Base-by-base conservation (phyloP, 73 alveolate genomes). In the Paramecium tetraurelia region DNA sequence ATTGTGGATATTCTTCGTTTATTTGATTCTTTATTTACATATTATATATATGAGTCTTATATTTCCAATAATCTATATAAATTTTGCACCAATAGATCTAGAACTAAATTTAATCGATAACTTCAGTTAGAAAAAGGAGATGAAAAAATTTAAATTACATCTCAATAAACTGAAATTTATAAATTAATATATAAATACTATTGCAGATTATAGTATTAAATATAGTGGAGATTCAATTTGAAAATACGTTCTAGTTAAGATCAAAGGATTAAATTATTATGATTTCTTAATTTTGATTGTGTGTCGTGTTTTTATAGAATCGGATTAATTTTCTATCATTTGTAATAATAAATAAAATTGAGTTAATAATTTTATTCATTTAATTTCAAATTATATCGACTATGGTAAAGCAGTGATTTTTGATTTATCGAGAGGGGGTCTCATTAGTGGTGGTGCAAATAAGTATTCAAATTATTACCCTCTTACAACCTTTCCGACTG, bases 1-100 rank as follows among this genome's bases (percentile, higher is more conserved):
- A 80, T 40, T 80, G 90, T 46, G 86, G 86, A 9, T 35, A n/a
- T 43, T 72, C 86, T 21, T 31, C 86, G 14, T 72, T 72, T 36
- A 40, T 40, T 72, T 72, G 86, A 72, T 53, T 53, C 69, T 53
- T 53, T 4, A 53, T 53, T 53, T 53, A n/a, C 5, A n/a, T 4
- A 53, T 53, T 53, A 53, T 53, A 53, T 53, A 53, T 53, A 18
- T 53, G 69, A 53, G 69, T 53, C 69, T 53, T 53, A 53, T 53
- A 53, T 53, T 53, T n/a, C 16, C 18, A 53, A 53, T 53, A 53
- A 53, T 18, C 1, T 31, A n/a, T 4, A 53, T 53, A 53, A 18
- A 53, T 53, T 53, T 50, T 4, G 5, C 21, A 18, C 14, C 0
- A 18, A 53, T 5, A 53, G 69, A 53, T 18, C 31, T 16, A 53